Evolutionary conservation across 169 alveolate species (phyloP).

Genomic region (Theileria equi): DNA sequence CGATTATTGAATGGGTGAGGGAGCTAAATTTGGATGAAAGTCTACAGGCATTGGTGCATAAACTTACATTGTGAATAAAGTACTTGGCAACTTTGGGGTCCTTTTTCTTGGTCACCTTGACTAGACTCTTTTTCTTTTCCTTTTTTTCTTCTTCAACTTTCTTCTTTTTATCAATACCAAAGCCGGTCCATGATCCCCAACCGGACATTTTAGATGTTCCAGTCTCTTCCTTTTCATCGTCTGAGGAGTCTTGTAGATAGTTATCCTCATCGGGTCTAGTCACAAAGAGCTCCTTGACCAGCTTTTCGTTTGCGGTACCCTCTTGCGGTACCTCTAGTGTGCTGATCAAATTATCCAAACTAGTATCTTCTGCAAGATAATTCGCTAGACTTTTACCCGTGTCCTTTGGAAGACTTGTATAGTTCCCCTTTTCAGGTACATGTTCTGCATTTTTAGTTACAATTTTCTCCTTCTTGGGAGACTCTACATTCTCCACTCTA

Average conservation of each 20-base stretch:
- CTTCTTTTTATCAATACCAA: conserved; percentile 13
- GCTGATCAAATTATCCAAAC: conserved; percentile 33
- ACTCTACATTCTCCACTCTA: no score
- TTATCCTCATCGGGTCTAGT: conserved; percentile 50
- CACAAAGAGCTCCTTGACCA: conserved; percentile 40
- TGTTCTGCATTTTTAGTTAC: no score
- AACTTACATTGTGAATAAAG: conserved; percentile 52
- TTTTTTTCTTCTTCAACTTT: not conserved
- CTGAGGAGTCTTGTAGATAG: conserved; percentile 31
- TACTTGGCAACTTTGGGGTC: conserved; percentile 50
- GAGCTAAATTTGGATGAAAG: conserved; percentile 9
- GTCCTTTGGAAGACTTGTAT: no score
- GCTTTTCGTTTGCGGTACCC: conserved; percentile 2
- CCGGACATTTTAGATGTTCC: conserved; percentile 30
- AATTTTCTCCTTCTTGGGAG: no score
- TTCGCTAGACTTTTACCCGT: no score
- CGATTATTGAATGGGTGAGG: conserved; percentile 54
- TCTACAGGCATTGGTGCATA: not conserved
- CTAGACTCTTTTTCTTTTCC: conserved; percentile 4
- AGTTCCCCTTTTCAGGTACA: no score
- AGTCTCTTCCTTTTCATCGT: conserved; percentile 29
- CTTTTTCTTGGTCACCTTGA: conserved; percentile 46
- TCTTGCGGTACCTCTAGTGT: conserved; percentile 22
- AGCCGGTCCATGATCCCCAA: conserved; percentile 66
- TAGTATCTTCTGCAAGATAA: conserved; percentile 25